Evolutionary conservation across 176 grass and related monocot species (phyloP).

Genomic region (Panicum miliaceum): DNA sequence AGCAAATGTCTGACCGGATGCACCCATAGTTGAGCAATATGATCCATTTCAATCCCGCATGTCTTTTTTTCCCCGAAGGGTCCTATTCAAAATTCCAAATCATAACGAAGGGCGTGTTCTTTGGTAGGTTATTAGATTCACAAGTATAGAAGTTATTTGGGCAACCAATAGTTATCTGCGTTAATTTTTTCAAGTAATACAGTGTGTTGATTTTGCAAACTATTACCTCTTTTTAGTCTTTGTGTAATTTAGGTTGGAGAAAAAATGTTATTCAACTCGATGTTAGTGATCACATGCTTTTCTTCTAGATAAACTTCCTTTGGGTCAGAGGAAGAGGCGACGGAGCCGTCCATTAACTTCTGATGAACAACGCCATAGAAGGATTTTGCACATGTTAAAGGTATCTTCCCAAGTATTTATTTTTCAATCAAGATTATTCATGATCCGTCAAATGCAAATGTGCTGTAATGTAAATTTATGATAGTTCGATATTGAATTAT

Average conservation of each 20-base stretch:
- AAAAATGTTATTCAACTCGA: constrained; percentile 34
- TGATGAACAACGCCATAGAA: constrained; percentile 64
- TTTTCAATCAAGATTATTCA: constrained; percentile 15
- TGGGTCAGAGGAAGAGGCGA: constrained; percentile 48
- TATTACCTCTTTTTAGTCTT: constrained; percentile 4
- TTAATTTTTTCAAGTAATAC: not conserved
- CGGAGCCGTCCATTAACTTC: constrained; percentile 52
- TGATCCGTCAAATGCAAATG: constrained; percentile 3
- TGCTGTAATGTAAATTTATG: constrained; percentile 16
- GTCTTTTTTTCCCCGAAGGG: not conserved
- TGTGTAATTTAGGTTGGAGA: constrained; percentile 32
- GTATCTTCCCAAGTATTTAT: constrained; percentile 44
- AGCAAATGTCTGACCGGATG: not conserved
- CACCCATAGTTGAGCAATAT: not conserved
- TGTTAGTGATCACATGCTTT: constrained; percentile 26
- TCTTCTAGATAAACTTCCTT: constrained; percentile 46
- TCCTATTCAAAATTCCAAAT: not conserved
- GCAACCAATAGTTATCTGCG: not conserved
- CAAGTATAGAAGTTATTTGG: not conserved
- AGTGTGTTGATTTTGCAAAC: not conserved
- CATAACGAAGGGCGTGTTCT: not conserved
- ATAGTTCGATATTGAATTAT: not conserved
- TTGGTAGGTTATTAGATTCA: not conserved
- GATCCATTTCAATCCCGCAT: constrained; percentile 11
- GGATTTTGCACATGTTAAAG: constrained; percentile 85